A percentile compares a stretch with the other conserved stretches of the same genome.
Conservation (phyloP, 1,139 yeast genomes). For the Lodderomyces theae region DNA sequence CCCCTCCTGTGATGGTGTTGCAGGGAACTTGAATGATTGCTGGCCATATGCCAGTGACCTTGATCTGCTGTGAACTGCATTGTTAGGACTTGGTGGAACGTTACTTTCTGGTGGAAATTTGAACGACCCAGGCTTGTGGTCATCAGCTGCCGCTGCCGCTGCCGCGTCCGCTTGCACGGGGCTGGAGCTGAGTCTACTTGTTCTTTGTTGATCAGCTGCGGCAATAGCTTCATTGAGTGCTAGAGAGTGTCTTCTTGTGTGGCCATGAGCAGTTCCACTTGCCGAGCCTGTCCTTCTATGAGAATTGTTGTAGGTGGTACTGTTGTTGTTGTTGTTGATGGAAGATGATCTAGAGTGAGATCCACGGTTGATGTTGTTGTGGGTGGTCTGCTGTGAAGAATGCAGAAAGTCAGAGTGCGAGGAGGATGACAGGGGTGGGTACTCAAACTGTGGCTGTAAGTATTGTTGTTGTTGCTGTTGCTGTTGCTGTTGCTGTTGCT, state of each 20-base stretch:
- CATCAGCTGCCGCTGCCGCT: slow-evolving; percentile 21
- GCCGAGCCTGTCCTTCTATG: slow-evolving; percentile 42
- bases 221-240: slow-evolving; percentile 94
- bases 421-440: slow-evolving; percentile 4
- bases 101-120: slow-evolving; percentile 31
- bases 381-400: slow-evolving; percentile 1
- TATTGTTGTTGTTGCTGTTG: slow-evolving; percentile 20
- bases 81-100: slow-evolving; percentile 19
- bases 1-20: slow-evolving; percentile 9
- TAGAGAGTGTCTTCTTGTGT: slow-evolving; percentile 85
- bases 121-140: slow-evolving; percentile 24
- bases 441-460: slow-evolving; percentile 5
- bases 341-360: slow-evolving; percentile 45
- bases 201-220: slow-evolving; percentile 84
- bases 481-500: slow-evolving; percentile 39
- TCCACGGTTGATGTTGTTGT: slow-evolving; percentile 21
- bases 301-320: slow-evolving; percentile 6
- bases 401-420: slow-evolving; percentile 1
- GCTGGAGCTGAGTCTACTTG: slow-evolving; percentile 36
- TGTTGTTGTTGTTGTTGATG: slow-evolving; percentile 15
- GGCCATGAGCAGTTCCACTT: slow-evolving; percentile 47
- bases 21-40: slow-evolving; percentile 44
- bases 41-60: slow-evolving; percentile 46
- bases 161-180: slow-evolving; percentile 29
- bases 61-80: slow-evolving; percentile 30